Base-by-base conservation (phyloP, 2,329 filamentous ascomycete species). In the Rosellinia necatrix region DNA sequence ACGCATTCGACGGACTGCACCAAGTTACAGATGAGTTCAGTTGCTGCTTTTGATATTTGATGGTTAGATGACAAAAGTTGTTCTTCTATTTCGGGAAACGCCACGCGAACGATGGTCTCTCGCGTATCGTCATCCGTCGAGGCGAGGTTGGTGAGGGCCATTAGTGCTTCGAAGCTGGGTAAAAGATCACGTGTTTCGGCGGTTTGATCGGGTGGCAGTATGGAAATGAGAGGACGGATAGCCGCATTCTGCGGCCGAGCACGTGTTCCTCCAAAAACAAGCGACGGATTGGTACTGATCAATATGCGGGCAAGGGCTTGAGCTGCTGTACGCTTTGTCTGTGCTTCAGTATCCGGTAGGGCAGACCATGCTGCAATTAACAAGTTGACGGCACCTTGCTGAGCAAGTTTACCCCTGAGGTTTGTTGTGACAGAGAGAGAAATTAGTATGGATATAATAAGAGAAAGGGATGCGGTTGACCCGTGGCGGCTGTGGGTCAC, bases 71-170 rank as follows among this genome's bases (percentile, higher is more conserved):
- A 88, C 1, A 97, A 81, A 1, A 97, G 78, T 15, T 92, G 82
- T 63, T 97, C 91, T 71, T 97, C 94, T 38, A 96, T 81, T 17
- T 85, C 84, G 1, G 85, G 71, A 84, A 91, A 96, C 1, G 88
- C 85, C 3, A 82, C 77, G 8, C 89, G 85, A 30, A 96, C 85
- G 46, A 96, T 92, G 13, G 81, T 78, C 30, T 82, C 78, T 40
- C 87, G 82, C 5, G 83, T 81, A 5, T 85, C 82, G 29, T 88
- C 82, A 49, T 92, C 88, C 10, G 87, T 83, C 0, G 91, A 96
- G 0, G 93, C 94, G 6, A 99, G 83, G 66, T 99, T 99, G 0
- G 94, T 97, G 30, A 99, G 82, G 0, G 94, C 93, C 71, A 97
- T 88, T 7, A 99, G 81, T 0, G 89, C 82, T 73, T 99, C 94